Conservation (phyloP, 305 asterid species). For the Solanum hybrid region DNA sequence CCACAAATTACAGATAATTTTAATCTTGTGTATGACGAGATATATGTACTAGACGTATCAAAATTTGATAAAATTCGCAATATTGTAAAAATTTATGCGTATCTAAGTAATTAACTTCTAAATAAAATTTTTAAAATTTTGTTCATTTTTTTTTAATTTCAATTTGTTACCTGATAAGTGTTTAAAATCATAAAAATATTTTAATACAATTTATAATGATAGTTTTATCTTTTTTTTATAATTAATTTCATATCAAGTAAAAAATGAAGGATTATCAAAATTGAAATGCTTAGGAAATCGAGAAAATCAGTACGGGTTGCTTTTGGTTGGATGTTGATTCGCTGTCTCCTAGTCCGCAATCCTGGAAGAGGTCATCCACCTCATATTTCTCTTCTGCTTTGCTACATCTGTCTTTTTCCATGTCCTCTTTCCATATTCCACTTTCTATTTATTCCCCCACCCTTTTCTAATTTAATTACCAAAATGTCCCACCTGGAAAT, state of each 20-base stretch:
- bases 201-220: too few species aligned
- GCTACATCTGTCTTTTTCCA: not conserved
- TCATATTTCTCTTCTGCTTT: not conserved
- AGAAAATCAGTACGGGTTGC: not conserved
- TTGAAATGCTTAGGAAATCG: not conserved
- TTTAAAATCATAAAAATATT: too few species aligned
- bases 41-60: too few species aligned
- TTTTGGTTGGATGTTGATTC: not conserved
- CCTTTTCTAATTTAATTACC: not conserved
- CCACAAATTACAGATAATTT: too few species aligned
- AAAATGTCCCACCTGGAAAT: not conserved
- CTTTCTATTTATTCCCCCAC: not conserved
- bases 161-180: not conserved
- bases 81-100: too few species aligned
- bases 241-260: too few species aligned
- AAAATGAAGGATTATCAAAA: not conserved
- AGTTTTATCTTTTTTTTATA: too few species aligned
- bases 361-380: not conserved
- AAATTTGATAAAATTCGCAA: too few species aligned
- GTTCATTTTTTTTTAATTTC: too few species aligned
- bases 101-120: not conserved
- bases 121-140: too few species aligned
- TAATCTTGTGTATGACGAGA: too few species aligned
- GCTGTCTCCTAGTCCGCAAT: not conserved
- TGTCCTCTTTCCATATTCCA: not conserved